Percentiles rank a stretch among this genome's conserved stretches.
phyloP scores from a whole-genome alignment of 768 basidiomycete species.

The Dictyophora rubrovolvata region DNA sequence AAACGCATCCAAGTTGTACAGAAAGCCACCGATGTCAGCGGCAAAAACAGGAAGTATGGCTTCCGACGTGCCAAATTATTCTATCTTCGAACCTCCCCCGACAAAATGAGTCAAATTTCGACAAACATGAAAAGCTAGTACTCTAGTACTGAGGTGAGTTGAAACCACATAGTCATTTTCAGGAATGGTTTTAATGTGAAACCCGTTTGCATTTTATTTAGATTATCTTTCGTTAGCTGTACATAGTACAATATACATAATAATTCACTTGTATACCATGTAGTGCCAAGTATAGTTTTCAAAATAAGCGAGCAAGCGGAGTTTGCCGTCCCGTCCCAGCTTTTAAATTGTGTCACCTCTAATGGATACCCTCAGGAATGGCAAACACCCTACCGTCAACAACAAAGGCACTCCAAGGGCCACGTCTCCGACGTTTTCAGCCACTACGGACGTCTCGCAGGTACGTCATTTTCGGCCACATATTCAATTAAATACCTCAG shows the following conservation, averaged over 20 bases:
- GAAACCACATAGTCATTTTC: neutral
- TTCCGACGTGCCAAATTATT: slow-evolving; percentile 73
- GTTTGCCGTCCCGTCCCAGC: neutral
- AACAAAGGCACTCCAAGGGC: slow-evolving; percentile 31
- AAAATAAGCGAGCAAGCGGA: neutral
- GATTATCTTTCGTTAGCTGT: neutral
- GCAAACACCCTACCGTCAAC: neutral
- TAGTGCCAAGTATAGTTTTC: no score
- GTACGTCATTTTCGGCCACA: slow-evolving; percentile 3
- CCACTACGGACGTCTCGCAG: slow-evolving; percentile 61
- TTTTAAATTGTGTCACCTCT: neutral
- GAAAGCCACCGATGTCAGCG: slow-evolving; percentile 33
- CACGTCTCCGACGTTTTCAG: slow-evolving; percentile 75
- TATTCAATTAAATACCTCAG: neutral
- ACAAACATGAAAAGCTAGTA: slow-evolving; percentile 29
- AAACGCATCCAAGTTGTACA: slow-evolving; percentile 78
- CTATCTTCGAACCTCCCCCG: slow-evolving; percentile 73
- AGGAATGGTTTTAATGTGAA: neutral
- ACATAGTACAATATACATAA: no score
- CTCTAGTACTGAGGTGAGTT: neutral
- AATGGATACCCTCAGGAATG: neutral
- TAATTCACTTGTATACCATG: no score
- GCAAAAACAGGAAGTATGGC: slow-evolving; percentile 27
- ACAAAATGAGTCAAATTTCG: slow-evolving; percentile 74
- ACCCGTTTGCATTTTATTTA: no score